phyloP scores from a whole-genome alignment of 257 asterid genomes.

The Schizonepeta tenuifolia region DNA sequence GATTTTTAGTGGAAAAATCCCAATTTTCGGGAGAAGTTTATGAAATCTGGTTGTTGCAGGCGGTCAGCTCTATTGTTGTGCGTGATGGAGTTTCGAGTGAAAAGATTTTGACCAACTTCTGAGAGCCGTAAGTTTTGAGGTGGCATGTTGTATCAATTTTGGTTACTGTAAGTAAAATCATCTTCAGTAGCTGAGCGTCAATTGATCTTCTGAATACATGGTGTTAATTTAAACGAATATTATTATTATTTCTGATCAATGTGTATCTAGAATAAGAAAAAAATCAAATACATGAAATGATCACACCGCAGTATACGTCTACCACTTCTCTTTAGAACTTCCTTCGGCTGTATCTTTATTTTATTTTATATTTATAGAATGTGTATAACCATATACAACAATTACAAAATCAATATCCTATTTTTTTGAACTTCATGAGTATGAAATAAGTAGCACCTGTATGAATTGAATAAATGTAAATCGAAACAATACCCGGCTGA shows the following conservation, averaged over 20 bases:
- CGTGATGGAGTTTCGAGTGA: slow-evolving; percentile 74
- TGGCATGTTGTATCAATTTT: slow-evolving; percentile 39
- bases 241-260: not conserved
- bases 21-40: not conserved
- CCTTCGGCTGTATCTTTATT: not conserved
- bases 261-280: slow-evolving; percentile 19
- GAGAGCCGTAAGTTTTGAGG: slow-evolving; percentile 31
- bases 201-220: slow-evolving; percentile 22
- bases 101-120: slow-evolving; percentile 86
- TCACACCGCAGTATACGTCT: not conserved
- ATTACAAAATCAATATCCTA: too few relatives aligned
- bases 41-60: slow-evolving; percentile 57
- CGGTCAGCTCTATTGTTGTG: slow-evolving; percentile 71
- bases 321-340: not conserved
- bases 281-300: not conserved
- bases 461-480: too few relatives aligned
- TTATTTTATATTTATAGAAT: not conserved
- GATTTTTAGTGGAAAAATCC: not conserved
- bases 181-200: slow-evolving; percentile 40
- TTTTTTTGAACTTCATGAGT: too few relatives aligned
- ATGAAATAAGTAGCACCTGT: too few relatives aligned
- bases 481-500: too few relatives aligned
- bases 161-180: slow-evolving; percentile 5
- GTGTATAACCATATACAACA: too few relatives aligned
- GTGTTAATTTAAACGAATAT: not conserved